Conservation (phyloP, 495 filamentous ascomycete genomes). For the Pyrenula massariospora region DNA sequence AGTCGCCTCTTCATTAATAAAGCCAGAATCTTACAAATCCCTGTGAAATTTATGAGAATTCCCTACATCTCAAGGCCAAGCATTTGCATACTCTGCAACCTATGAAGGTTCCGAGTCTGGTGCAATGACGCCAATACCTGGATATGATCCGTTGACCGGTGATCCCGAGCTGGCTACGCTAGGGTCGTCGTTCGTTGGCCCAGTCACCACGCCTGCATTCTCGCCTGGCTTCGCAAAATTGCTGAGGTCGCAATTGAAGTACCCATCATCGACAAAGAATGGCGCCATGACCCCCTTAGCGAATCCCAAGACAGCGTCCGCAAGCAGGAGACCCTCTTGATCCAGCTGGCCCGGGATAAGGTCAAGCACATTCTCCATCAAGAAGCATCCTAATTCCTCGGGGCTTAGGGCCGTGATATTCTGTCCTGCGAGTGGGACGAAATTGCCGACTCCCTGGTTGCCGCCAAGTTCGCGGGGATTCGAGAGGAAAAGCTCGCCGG, state of each 20-base stretch:
- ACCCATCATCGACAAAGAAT: constrained; percentile 11
- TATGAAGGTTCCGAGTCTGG: no score
- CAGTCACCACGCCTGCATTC: constrained; percentile 8
- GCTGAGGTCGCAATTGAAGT: constrained; percentile 8
- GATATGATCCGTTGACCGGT: constrained; percentile 7
- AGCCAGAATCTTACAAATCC: no score
- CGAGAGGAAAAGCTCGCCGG: constrained; percentile 5
- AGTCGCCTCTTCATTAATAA: no score
- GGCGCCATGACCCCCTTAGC: constrained; percentile 9
- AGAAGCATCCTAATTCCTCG: constrained; percentile 9
- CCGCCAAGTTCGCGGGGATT: constrained; percentile 9
- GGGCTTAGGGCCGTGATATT: no score
- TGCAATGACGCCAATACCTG: constrained; percentile 8
- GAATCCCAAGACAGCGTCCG: constrained; percentile 9
- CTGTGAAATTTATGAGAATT: no score
- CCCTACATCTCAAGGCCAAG: no score
- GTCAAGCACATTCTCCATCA: constrained; percentile 12
- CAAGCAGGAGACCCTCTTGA: constrained; percentile 3
- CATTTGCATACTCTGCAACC: no score
- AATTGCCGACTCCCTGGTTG: constrained; percentile 13
- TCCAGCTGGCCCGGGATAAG: constrained; percentile 7
- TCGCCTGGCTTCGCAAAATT: constrained; percentile 4
- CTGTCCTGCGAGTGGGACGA: constrained; percentile 9
- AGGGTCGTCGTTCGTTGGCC: background rate
- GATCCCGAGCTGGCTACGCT: constrained; percentile 6